These are phyloP conservation scores for Xylariaceae sp. DNA, from an alignment of 2,329 filamentous ascomycete genomes.

Conservation along the genomic window DNA sequence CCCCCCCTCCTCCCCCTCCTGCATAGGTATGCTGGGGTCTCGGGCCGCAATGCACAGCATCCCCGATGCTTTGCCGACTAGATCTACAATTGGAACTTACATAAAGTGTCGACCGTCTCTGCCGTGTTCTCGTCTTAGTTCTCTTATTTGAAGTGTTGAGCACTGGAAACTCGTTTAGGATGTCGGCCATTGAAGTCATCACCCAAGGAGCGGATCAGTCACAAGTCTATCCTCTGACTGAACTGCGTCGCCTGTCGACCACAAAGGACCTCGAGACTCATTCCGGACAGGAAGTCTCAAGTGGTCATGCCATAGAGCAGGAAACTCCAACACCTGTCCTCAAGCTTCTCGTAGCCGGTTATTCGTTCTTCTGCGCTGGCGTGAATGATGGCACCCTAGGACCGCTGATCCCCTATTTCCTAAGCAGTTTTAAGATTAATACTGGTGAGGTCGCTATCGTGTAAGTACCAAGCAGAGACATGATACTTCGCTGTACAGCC, in stretches of 20 bases:
- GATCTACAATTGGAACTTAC: conserved; percentile 4
- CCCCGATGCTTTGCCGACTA: conserved; percentile 7
- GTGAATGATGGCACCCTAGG: conserved; percentile 63
- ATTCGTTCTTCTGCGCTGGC: conserved; percentile 63
- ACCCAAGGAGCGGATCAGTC: conserved; percentile 15
- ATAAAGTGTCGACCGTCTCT: too few species aligned
- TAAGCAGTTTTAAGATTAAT: conserved; percentile 47
- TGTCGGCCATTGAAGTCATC: conserved; percentile 20
- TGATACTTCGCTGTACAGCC: too few species aligned
- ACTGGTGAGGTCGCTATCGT: conserved; percentile 30
- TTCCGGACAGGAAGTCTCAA: conserved; percentile 10
- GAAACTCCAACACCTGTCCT: conserved; percentile 30
- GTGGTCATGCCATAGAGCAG: conserved; percentile 14
- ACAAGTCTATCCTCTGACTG: conserved; percentile 22
- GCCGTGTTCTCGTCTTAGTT: too few species aligned
- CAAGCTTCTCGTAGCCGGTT: conserved; percentile 52
- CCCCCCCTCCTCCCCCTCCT: too few species aligned
- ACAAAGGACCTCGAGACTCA: conserved; percentile 19
- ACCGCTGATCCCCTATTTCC: conserved; percentile 59
- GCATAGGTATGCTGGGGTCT: too few species aligned
- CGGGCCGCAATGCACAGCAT: too few species aligned
- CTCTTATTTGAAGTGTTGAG: not conserved
- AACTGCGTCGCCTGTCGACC: conserved; percentile 12
- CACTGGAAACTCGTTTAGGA: too few species aligned
- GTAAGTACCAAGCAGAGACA: conserved; percentile 11